These are phyloP conservation scores for Xerocomellus chrysenteron DNA, from an alignment of 768 basidiomycete species.

Conservation along the genomic window DNA sequence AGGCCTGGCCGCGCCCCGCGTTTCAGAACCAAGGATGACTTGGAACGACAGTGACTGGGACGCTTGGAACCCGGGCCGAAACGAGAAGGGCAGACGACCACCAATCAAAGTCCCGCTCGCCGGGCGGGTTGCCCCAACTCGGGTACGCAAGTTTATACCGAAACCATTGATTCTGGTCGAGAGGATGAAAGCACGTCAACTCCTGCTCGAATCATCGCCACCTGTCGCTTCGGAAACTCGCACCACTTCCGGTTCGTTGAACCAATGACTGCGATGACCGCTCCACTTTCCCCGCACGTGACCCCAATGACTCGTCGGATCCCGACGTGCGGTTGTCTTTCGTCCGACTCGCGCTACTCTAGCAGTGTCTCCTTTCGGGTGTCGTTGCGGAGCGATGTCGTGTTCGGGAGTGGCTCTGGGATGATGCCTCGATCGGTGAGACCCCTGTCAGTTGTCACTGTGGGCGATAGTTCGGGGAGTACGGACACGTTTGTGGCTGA, in stretches of 20 bases:
- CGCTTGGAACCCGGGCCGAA: background rate
- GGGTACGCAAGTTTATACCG: constrained; percentile 21
- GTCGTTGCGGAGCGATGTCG: background rate
- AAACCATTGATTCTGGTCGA: constrained; percentile 26
- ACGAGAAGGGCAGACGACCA: background rate
- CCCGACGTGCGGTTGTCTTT: background rate
- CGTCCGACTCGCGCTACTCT: background rate
- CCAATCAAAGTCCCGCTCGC: background rate
- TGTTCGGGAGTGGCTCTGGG: background rate
- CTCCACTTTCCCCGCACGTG: background rate
- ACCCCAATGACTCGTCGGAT: constrained; percentile 7
- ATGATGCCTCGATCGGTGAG: constrained; percentile 3
- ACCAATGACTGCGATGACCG: background rate
- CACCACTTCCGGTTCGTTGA: background rate
- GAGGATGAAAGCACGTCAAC: constrained; percentile 22
- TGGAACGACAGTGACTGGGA: background rate
- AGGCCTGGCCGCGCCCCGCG: background rate
- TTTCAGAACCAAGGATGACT: constrained; percentile 1
- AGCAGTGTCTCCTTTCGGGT: constrained; percentile 8
- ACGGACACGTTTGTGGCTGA: constrained; percentile 25
- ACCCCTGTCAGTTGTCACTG: constrained; percentile 5
- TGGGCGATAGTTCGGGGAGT: constrained; percentile 13
- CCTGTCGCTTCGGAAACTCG: background rate
- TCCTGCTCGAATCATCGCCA: background rate
- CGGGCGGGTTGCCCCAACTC: background rate